phyloP scores from a whole-genome alignment of 371 early-diverging fungal species.

The Choanephora cucurbitarum region DNA sequence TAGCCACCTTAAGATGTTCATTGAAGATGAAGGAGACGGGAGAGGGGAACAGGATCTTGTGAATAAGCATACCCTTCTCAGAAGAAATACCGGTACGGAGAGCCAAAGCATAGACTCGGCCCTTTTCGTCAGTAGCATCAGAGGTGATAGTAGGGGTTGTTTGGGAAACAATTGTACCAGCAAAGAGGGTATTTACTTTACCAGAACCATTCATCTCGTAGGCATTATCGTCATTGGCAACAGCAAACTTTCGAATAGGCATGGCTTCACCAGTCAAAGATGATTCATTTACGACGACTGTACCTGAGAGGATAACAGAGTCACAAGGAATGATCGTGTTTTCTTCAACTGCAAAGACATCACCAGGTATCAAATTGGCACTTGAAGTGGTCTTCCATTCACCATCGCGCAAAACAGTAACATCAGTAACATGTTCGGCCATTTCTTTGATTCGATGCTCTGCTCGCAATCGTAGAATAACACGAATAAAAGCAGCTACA shows the following conservation, averaged over 20 bases:
- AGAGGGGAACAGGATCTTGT: constrained; percentile 67
- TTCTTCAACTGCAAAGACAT: constrained; percentile 47
- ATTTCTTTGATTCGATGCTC: constrained; percentile 62
- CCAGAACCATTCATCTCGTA: constrained; percentile 34
- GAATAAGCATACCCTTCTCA: constrained; percentile 70
- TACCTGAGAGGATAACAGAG: constrained; percentile 71
- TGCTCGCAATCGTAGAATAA: constrained; percentile 56
- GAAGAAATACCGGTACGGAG: constrained; percentile 72
- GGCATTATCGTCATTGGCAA: constrained; percentile 46
- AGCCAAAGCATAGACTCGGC: constrained; percentile 54
- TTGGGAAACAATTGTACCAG: constrained; percentile 65
- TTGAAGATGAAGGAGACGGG: constrained; percentile 21
- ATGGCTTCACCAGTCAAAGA: constrained; percentile 86
- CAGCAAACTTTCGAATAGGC: constrained; percentile 80
- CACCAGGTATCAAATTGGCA: constrained; percentile 66
- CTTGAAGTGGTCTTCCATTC: constrained; percentile 52
- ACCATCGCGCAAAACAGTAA: constrained; percentile 58
- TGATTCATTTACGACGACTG: constrained; percentile 78
- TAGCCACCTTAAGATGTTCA: constrained; percentile 65
- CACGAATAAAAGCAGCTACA: constrained; percentile 65
- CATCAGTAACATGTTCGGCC: constrained; percentile 54
- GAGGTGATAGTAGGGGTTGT: constrained; percentile 12
- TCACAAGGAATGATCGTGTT: constrained; percentile 58
- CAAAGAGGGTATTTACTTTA: constrained; percentile 61
- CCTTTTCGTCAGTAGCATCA: no score